These are phyloP conservation scores for Ophiostoma ulmi DNA, from an alignment of 2,329 filamentous ascomycete species.

Conservation along the genomic window DNA sequence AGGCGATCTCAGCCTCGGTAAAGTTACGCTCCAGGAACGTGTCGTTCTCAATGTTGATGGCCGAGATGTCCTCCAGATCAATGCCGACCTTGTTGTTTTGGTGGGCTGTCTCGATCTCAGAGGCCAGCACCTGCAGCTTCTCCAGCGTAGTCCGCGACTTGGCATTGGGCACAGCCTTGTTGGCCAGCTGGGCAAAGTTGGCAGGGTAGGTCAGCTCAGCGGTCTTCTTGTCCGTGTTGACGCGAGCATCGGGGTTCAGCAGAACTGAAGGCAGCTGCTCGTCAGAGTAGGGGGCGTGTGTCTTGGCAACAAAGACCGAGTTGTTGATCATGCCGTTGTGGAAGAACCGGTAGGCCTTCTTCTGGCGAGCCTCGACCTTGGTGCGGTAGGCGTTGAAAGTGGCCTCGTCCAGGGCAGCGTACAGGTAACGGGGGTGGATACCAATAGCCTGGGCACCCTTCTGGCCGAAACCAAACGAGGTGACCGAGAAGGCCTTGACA, in stretches of 20 bases:
- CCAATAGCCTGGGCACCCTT: constrained; percentile 97
- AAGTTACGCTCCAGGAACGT: constrained; percentile 96
- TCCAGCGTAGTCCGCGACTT: constrained; percentile 53
- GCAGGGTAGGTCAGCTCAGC: constrained; percentile 68
- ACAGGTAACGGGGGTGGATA: constrained; percentile 94
- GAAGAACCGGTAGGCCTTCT: constrained; percentile 98
- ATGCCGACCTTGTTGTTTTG: constrained; percentile 79
- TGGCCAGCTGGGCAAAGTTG: constrained; percentile 57
- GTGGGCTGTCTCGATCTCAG: constrained; percentile 48
- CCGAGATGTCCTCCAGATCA: constrained; percentile 82
- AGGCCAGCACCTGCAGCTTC: constrained; percentile 72
- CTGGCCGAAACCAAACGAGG: constrained; percentile 98
- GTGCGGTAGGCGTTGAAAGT: constrained; percentile 76
- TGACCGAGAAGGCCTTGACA: constrained; percentile 97
- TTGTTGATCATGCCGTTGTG: constrained; percentile 99
- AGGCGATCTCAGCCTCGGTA: constrained; percentile 73
- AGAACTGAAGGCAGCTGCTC: constrained; percentile 82
- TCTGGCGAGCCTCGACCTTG: constrained; percentile 90
- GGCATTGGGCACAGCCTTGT: constrained; percentile 44
- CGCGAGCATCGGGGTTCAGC: constrained; percentile 88
- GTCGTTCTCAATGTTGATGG: constrained; percentile 88
- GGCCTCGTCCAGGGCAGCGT: constrained; percentile 81
- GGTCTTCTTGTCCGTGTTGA: constrained; percentile 79
- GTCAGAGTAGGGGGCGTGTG: constrained; percentile 81
- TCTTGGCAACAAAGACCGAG: constrained; percentile 93